phyloP scores from a whole-genome alignment of 164 flowering plant genomes.

The Aristolochia fimbriata region DNA sequence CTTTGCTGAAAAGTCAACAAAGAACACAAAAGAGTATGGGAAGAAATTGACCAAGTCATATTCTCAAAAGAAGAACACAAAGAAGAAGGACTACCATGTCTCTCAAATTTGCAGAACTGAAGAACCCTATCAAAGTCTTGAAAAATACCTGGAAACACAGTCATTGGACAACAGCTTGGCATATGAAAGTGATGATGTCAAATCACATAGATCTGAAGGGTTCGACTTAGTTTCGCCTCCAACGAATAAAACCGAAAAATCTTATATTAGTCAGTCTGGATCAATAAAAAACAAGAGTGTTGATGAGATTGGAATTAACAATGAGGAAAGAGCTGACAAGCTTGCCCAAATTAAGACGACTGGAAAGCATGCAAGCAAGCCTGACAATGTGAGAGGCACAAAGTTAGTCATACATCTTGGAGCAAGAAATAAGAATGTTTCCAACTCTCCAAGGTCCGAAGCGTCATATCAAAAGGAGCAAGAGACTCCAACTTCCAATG shows the following conservation, averaged over 20 bases:
- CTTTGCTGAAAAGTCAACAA: slow-evolving; percentile 51
- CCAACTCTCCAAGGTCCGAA: slow-evolving; percentile 57
- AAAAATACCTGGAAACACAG: slow-evolving; percentile 23
- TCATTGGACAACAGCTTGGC: slow-evolving; percentile 26
- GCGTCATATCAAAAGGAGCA: slow-evolving; percentile 61
- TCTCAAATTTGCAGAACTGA: slow-evolving; percentile 20
- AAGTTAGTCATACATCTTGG: slow-evolving; percentile 86
- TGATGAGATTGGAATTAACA: slow-evolving; percentile 34
- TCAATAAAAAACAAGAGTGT: slow-evolving; percentile 33
- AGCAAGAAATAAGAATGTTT: slow-evolving; percentile 41
- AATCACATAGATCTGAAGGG: slow-evolving; percentile 26
- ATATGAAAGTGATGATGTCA: slow-evolving; percentile 34
- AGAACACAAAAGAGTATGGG: slow-evolving; percentile 51
- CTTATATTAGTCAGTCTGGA: slow-evolving; percentile 48
- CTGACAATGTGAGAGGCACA: slow-evolving; percentile 53
- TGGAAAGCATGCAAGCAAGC: slow-evolving; percentile 31
- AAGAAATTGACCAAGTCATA: slow-evolving; percentile 35
- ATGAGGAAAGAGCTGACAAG: slow-evolving; percentile 30
- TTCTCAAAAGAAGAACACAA: slow-evolving; percentile 34
- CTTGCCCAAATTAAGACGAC: slow-evolving; percentile 34
- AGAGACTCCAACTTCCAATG: slow-evolving; percentile 40
- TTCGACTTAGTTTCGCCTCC: slow-evolving; percentile 25
- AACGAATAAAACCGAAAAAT: slow-evolving; percentile 26
- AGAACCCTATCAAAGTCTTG: slow-evolving; percentile 23
- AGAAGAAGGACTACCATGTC: slow-evolving; percentile 44